Conservation (phyloP, 306 rosid species). For the Glycine latifolia region DNA sequence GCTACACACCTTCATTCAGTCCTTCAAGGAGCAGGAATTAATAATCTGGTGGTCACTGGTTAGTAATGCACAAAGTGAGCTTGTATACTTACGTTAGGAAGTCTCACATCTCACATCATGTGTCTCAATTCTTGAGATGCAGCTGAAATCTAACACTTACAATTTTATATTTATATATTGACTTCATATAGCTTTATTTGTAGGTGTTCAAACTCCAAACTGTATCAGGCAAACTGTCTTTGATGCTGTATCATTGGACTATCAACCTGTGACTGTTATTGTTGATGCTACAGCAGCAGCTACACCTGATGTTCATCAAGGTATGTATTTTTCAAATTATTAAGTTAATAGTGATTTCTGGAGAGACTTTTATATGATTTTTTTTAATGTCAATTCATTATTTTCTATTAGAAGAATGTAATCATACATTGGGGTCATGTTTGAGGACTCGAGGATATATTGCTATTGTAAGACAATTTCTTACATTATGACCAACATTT, state of each 20-base stretch:
- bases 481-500: background rate
- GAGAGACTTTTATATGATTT: too few species aligned
- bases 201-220: constrained; percentile 96
- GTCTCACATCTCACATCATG: too few species aligned
- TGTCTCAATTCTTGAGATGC: too few species aligned
- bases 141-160: background rate
- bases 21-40: constrained; percentile 68
- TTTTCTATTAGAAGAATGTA: too few species aligned
- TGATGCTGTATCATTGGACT: constrained; percentile 88
- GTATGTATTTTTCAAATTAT: constrained; percentile 53
- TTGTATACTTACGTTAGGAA: background rate
- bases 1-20: constrained; percentile 76
- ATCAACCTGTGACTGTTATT: constrained; percentile 67
- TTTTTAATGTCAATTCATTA: too few species aligned
- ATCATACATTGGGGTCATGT: too few species aligned
- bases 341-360: too few species aligned
- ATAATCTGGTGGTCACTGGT: constrained; percentile 75
- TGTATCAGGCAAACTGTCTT: constrained; percentile 91
- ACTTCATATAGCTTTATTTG: constrained; percentile 22
- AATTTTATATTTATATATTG: constrained; percentile 20
- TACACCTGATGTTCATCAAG: constrained; percentile 70
- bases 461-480: too few species aligned
- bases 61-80: constrained; percentile 55
- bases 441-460: too few species aligned
- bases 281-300: constrained; percentile 93